Evolutionary conservation across 1,139 yeast genomes (phyloP).

Genomic region (Taiozyma sp.): DNA sequence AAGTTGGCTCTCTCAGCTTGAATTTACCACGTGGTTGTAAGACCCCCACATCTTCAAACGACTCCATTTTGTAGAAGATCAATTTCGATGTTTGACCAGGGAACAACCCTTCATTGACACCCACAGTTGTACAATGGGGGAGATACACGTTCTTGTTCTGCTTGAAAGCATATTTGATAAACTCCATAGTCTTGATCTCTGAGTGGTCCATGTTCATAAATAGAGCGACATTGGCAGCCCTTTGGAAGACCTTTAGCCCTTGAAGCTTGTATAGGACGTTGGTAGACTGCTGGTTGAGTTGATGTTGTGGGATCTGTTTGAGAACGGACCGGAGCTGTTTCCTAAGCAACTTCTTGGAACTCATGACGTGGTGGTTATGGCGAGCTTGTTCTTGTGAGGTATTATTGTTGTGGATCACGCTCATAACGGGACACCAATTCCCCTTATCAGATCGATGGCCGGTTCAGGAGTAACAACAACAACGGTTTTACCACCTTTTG

Average conservation of each 20-base stretch:
- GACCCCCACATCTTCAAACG: slow-evolving; percentile 36
- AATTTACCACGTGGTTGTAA: slow-evolving; percentile 69
- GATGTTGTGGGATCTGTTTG: slow-evolving; percentile 3
- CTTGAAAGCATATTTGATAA: slow-evolving; percentile 47
- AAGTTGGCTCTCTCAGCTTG: slow-evolving; percentile 60
- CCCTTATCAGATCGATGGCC: no score
- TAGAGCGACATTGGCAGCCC: slow-evolving; percentile 49
- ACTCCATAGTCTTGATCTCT: slow-evolving; percentile 52
- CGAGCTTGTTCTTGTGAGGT: no score
- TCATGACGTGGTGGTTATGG: not conserved
- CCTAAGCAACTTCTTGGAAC: slow-evolving; percentile 6
- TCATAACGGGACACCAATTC: no score
- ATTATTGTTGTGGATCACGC: no score
- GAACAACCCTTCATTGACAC: slow-evolving; percentile 21
- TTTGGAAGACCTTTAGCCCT: slow-evolving; percentile 33
- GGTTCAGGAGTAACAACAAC: no score
- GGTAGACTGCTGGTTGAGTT: slow-evolving; percentile 19
- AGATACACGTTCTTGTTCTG: slow-evolving; percentile 42
- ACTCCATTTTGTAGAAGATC: slow-evolving; percentile 48
- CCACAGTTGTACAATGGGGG: slow-evolving; percentile 41
- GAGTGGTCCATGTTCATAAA: slow-evolving; percentile 64
- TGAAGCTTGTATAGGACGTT: slow-evolving; percentile 30
- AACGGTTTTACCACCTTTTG: no score
- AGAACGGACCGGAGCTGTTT: slow-evolving; percentile 4
- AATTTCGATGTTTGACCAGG: slow-evolving; percentile 44